Evolutionary conservation across 2,329 filamentous ascomycete species (phyloP).

Genomic region (Pseudocercospora cruenta): DNA sequence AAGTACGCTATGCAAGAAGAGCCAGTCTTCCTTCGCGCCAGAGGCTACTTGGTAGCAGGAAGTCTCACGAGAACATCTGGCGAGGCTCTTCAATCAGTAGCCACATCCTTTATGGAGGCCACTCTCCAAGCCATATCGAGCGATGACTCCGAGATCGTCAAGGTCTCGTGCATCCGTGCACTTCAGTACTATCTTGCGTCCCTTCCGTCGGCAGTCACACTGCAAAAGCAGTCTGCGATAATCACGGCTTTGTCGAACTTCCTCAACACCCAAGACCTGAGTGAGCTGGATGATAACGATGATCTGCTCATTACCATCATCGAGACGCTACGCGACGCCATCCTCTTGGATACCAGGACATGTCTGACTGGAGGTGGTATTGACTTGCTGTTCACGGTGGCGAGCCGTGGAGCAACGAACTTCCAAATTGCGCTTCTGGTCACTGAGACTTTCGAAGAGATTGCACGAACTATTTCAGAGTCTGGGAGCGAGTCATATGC

Average conservation of each 20-base stretch:
- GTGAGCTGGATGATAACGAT: conserved; percentile 83
- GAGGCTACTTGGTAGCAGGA: conserved; percentile 85
- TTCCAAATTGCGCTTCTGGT: conserved; percentile 89
- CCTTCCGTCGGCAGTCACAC: conserved; percentile 55
- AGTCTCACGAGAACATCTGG: conserved; percentile 72
- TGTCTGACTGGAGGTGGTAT: conserved; percentile 75
- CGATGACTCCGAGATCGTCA: conserved; percentile 84
- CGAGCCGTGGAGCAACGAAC: conserved; percentile 84
- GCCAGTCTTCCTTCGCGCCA: conserved; percentile 77
- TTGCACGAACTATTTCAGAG: conserved; percentile 70
- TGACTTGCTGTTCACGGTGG: conserved; percentile 83
- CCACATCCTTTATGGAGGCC: conserved; percentile 68
- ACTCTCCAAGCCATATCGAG: conserved; percentile 74
- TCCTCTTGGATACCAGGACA: conserved; percentile 75
- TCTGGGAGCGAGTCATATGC: conserved; percentile 70
- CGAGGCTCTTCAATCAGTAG: conserved; percentile 56
- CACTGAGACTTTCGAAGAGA: conserved; percentile 87
- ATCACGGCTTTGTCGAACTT: conserved; percentile 69
- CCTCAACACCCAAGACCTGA: conserved; percentile 76
- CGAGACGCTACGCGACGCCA: conserved; percentile 81
- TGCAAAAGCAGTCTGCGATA: conserved; percentile 63
- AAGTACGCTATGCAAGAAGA: conserved; percentile 73
- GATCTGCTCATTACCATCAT: conserved; percentile 89
- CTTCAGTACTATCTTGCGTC: conserved; percentile 69
- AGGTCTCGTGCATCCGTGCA: conserved; percentile 87